Percentiles rank a stretch among this genome's conserved stretches.
Evolutionary conservation across 768 basidiomycete species (phyloP).

Genomic region (Pleurotus tuoliensis): DNA sequence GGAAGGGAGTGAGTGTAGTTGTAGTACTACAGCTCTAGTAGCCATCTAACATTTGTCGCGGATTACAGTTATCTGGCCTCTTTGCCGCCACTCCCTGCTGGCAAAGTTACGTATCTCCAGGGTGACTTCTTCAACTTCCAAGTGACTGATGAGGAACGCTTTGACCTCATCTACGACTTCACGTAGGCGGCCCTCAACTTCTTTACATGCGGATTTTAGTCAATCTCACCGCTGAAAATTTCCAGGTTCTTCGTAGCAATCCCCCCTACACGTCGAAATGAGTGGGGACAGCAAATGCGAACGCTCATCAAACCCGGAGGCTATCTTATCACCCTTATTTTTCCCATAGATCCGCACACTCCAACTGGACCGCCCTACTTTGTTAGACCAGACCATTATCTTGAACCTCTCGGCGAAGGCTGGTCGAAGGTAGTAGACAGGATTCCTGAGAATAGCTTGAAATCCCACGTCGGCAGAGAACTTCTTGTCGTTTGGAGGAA

Average conservation of each 20-base stretch:
- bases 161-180: constrained; percentile 64
- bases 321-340: constrained; percentile 57
- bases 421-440: constrained; percentile 56
- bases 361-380: constrained; percentile 61
- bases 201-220: not conserved
- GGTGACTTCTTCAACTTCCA: constrained; percentile 54
- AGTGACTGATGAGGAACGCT: constrained; percentile 31
- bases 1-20: constrained; percentile 36
- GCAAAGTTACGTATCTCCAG: constrained; percentile 34
- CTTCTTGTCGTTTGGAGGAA: constrained; percentile 54
- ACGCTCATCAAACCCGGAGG: constrained; percentile 58
- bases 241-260: constrained; percentile 77
- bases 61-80: constrained; percentile 13
- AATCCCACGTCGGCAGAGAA: constrained; percentile 43
- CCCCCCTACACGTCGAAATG: constrained; percentile 43
- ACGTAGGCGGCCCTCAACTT: constrained; percentile 34
- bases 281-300: constrained; percentile 58
- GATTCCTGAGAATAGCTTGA: constrained; percentile 38
- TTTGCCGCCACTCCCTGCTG: constrained; percentile 16
- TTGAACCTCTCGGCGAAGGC: constrained; percentile 39
- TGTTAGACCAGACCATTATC: constrained; percentile 54
- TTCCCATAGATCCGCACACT: constrained; percentile 42
- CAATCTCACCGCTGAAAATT: constrained; percentile 30
- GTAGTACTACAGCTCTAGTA: not conserved
- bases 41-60: constrained; percentile 5